These are phyloP conservation scores for Polyporus tsugae DNA, from an alignment of 1,284 basidiomycete species.

Conservation along the genomic window DNA sequence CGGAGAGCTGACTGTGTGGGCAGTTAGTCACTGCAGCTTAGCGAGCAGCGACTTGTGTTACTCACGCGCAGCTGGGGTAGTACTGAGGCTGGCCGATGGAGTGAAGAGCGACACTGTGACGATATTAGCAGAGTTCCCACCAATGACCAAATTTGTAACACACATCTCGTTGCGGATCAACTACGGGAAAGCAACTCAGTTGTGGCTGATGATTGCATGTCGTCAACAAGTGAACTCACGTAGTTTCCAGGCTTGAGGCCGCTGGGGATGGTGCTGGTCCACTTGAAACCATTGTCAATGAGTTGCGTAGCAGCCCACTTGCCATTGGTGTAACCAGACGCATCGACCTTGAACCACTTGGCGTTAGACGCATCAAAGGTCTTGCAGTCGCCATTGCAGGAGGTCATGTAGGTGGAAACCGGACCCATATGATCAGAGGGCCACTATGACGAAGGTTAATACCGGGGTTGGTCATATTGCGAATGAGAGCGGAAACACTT, in stretches of 20 bases:
- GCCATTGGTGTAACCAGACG: constrained; percentile 44
- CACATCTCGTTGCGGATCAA: constrained; percentile 48
- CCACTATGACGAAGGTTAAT: constrained; percentile 17
- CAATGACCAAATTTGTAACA: constrained; percentile 14
- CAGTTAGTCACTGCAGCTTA: constrained; percentile 24
- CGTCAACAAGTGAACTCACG: constrained; percentile 32
- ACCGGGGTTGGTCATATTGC: not conserved
- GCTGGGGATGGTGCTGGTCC: constrained; percentile 45
- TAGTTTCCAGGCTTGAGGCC: constrained; percentile 48
- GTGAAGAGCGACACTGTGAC: constrained; percentile 42
- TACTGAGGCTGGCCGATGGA: constrained; percentile 39
- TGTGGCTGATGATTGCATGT: not conserved
- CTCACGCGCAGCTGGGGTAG: constrained; percentile 45
- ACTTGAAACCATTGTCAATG: constrained; percentile 40
- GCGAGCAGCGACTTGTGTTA: constrained; percentile 14
- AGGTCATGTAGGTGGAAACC: constrained; percentile 49
- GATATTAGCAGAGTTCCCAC: constrained; percentile 1
- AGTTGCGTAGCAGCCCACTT: constrained; percentile 45
- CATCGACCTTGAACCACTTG: constrained; percentile 50
- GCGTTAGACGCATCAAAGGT: constrained; percentile 43
- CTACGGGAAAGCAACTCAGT: constrained; percentile 27
- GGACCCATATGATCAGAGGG: constrained; percentile 44
- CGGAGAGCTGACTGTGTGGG: constrained; percentile 45
- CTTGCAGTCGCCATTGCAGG: constrained; percentile 47
- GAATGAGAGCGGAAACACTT: constrained; percentile 6